phyloP scores from a whole-genome alignment of 371 early-diverging fungal genomes.

The Chytridium lagenaria region DNA sequence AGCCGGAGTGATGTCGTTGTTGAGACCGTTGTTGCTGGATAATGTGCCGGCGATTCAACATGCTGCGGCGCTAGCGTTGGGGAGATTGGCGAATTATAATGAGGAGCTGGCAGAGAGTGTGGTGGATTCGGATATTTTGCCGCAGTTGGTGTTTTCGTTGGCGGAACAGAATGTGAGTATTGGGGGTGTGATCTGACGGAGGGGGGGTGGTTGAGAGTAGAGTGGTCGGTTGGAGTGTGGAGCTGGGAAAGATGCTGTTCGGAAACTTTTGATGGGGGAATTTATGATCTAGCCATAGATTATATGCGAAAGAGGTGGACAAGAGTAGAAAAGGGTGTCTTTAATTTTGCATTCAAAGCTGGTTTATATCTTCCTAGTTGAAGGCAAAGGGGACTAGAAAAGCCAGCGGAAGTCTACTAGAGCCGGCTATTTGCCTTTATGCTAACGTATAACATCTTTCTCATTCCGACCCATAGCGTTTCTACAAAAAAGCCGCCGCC shows the following conservation, averaged over 20 bases:
- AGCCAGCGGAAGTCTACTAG: too few species aligned
- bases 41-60: constrained; percentile 63
- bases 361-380: too few species aligned
- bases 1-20: constrained; percentile 56
- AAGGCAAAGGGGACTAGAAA: too few species aligned
- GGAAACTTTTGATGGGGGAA: too few species aligned
- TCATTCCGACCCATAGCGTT: constrained; percentile 48
- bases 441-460: background rate
- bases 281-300: too few species aligned
- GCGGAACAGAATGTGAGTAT: constrained; percentile 56
- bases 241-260: too few species aligned
- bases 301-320: too few species aligned
- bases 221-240: too few species aligned
- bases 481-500: constrained; percentile 64
- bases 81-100: constrained; percentile 61
- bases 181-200: too few species aligned
- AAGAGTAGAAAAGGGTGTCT: too few species aligned
- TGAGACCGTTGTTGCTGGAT: constrained; percentile 61
- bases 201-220: too few species aligned
- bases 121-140: constrained; percentile 59
- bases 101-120: constrained; percentile 58
- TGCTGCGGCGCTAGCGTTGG: constrained; percentile 62
- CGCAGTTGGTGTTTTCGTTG: constrained; percentile 59
- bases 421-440: too few species aligned
- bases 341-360: background rate